These are phyloP conservation scores for Astrothelium macrocarpum DNA, from an alignment of 495 filamentous ascomycete genomes.

Conservation along the genomic window DNA sequence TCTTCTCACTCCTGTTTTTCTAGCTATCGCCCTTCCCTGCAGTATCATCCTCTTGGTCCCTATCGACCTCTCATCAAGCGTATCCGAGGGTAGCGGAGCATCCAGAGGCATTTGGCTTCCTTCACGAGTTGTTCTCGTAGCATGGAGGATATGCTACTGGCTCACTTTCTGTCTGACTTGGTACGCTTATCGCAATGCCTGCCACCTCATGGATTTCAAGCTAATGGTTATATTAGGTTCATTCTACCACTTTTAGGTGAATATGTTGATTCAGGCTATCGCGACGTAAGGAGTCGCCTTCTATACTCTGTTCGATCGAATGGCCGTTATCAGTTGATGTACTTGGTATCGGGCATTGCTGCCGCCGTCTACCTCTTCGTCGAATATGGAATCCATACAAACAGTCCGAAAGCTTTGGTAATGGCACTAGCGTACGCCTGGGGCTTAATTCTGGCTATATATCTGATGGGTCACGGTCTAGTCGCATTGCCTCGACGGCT, in stretches of 20 bases:
- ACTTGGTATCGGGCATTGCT: constrained; percentile 58
- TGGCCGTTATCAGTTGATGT: constrained; percentile 74
- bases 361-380: constrained; percentile 77
- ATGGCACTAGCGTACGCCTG: constrained; percentile 94
- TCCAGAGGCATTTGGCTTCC: constrained; percentile 56
- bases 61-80: constrained; percentile 86
- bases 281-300: constrained; percentile 68
- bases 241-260: constrained; percentile 89
- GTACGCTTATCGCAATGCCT: constrained; percentile 32
- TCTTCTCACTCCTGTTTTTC: constrained; percentile 83
- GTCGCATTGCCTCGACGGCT: constrained; percentile 80
- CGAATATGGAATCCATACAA: constrained; percentile 59
- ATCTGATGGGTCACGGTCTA: constrained; percentile 92
- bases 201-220: not conserved
- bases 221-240: constrained; percentile 45
- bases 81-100: constrained; percentile 46
- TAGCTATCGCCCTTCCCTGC: constrained; percentile 82
- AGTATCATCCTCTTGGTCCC: constrained; percentile 92
- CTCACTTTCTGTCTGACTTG: constrained; percentile 90
- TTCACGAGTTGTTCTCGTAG: constrained; percentile 60
- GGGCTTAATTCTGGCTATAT: constrained; percentile 83
- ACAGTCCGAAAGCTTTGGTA: constrained; percentile 62
- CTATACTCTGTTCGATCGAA: constrained; percentile 78
- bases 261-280: constrained; percentile 87
- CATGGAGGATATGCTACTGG: constrained; percentile 94